Evolutionary conservation across 805 yeast genomes (phyloP), one percentile per base, ranked within the genome.

Genomic region (Candida jianshihensis): DNA sequence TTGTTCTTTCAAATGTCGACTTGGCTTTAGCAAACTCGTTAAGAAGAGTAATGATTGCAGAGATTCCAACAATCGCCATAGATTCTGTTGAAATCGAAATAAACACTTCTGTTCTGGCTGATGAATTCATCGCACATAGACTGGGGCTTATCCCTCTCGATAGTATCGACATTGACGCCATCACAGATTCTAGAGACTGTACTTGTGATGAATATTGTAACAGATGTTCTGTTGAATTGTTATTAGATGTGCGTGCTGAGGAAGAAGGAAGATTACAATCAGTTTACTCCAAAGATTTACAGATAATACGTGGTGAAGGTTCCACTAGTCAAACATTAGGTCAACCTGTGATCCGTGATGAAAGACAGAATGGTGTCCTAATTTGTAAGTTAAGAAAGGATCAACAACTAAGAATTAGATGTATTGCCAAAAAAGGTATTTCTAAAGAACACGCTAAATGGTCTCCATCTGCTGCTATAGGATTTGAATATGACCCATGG

Each of bases 401-500:
- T 52, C 99, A 92, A 65, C 96, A 90, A 57, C 69, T 92, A 49
- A 75, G 81, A 48, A 65, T 92, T 41, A 80, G 81, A 48, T 92
- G 99, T 63, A 82, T 92, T 44, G 98, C 99, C 37, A 92, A 92
- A 62, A 92, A 92, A 66, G 98, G 97, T 30, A 88, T 88, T 40
- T 85, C 96, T 34, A 89, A 89, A 59, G 99, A 92, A 59, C 99
- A 92, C 57, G 96, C 98, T 34, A 92, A 92, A 56, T 92, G 99
- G 99, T 81, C 92, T 6, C 97, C 98, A 11, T 83, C 95, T 47
- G 74, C 97, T 0, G 97, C 97, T 17, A 75, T 90, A 37, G 97
- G 95, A 15, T 90, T 90, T 53, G 98, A 90, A 60, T 90, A 90
- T 56, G 98, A 90, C 54, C 98, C 99, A n/a, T 90, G 96, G 94